phyloP scores from a whole-genome alignment of 208 protist genomes.

The Wallacemonas sp. region DNA sequence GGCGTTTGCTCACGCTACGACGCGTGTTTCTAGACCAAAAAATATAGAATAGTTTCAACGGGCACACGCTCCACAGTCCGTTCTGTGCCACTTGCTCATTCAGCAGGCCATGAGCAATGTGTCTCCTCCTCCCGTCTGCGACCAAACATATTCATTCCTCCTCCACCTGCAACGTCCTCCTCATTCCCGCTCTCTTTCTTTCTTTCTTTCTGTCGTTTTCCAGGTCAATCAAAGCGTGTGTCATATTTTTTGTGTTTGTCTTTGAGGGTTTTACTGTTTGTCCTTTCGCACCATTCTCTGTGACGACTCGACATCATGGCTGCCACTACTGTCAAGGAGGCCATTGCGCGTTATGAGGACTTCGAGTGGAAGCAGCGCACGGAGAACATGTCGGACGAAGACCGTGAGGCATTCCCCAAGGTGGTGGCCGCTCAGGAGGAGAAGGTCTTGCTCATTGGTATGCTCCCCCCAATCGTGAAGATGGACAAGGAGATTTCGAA shows the following conservation, averaged over 20 bases:
- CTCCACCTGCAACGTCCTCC: no score
- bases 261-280: no score
- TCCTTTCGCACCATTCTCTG: not conserved
- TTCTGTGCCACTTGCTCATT: no score
- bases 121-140: no score
- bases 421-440: conserved; percentile 80
- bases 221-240: not conserved
- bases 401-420: conserved; percentile 56
- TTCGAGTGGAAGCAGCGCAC: conserved; percentile 59
- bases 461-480: conserved; percentile 93
- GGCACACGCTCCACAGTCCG: no score
- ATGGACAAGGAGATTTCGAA: conserved; percentile 92
- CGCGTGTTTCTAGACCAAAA: no score
- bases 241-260: no score
- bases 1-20: no score
- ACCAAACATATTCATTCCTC: no score
- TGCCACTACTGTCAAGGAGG: conserved; percentile 78
- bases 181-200: conserved; percentile 13
- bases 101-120: no score
- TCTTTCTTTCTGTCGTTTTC: conserved; percentile 11
- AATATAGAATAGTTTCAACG: no score
- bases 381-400: conserved; percentile 38
- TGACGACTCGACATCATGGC: conserved; percentile 32
- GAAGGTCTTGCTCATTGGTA: conserved; percentile 86
- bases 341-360: conserved; percentile 81